Evolutionary conservation across 1,284 basidiomycete species (phyloP), one percentile per base, ranked within the genome.

Genomic region (Ganoderma resinaceum): DNA sequence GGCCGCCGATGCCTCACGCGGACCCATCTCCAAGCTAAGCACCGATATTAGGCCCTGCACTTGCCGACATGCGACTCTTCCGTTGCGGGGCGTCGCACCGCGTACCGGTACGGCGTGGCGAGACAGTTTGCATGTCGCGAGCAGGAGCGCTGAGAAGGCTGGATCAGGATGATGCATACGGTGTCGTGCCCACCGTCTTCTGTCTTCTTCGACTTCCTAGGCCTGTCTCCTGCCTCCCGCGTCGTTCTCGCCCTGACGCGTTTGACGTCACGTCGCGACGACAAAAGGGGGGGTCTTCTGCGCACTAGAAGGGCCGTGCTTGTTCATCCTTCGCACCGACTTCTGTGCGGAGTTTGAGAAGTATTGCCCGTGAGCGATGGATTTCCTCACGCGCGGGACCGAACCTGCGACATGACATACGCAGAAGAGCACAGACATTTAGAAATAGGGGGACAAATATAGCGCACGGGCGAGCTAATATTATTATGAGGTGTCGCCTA

Each of bases 301-400:
- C 52, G 52, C 29, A 53, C 52, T 53, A 53, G 52, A 53, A 53
- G 26, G 2, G 29, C 29, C 29, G 29, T 18, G 11, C 7, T 53
- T 31, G 29, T 53, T 14, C 4, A 26, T 31, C 52, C 5, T 31
- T 18, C 52, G 29, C 29, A 18, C 52, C 29, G 46, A 12, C 23
- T 14, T 11, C 20, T 20, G 11, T 49, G 23, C 46, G 52, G 52
- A 29, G 29, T 53, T 31, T 31, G 52, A 31, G 52, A 31, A 53
- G 29, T 4, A 29, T 31, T 31, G 29, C 52, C 52, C 29, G 52
- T 53, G 31, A 26, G 9, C 52, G 52, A 53, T 4, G 29, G 52
- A 53, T 53, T 53, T 53, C 8, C 52, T 53, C 52, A 53, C 52
- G 52, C 29, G 52, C 52, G 52, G 52, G 16, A 53, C 52, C 52